A percentile compares a stretch with the other conserved stretches of the same genome.
These are phyloP conservation scores for Phyllostachys edulis DNA, from an alignment of 176 grass and related monocot species.

Conservation along the genomic window DNA sequence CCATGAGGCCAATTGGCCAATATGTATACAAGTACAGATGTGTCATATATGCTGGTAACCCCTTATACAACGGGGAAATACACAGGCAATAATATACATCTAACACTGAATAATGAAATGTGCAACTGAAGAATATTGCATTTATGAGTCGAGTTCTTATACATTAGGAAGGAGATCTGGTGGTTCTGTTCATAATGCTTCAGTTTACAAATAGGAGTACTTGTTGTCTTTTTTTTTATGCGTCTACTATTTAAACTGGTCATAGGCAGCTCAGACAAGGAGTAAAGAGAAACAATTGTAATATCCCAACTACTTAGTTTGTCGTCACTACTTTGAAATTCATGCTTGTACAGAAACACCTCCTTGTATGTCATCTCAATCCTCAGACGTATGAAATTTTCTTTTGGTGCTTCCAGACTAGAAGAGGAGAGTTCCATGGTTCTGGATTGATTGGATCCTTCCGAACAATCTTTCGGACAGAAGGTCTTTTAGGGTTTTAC, in stretches of 20 bases:
- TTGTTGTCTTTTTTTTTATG: neutral
- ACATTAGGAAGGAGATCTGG: neutral
- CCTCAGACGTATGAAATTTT: constrained; percentile 24
- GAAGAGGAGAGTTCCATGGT: constrained; percentile 83
- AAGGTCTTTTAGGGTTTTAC: constrained; percentile 95
- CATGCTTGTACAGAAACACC: neutral
- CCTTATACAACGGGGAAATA: no score
- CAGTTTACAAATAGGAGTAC: neutral
- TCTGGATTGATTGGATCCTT: constrained; percentile 82
- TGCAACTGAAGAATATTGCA: constrained; percentile 15
- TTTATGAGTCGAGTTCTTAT: neutral
- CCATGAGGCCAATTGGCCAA: no score
- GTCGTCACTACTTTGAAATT: neutral
- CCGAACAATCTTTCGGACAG: constrained; percentile 74
- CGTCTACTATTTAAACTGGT: neutral
- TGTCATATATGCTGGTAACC: no score
- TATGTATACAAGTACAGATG: no score
- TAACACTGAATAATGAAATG: neutral
- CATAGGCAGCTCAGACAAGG: neutral
- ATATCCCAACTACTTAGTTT: constrained; percentile 4
- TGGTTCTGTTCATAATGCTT: neutral
- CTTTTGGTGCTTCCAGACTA: constrained; percentile 57
- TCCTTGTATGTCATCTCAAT: neutral
- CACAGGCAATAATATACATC: no score
- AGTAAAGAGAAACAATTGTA: constrained; percentile 17